Percentiles rank a stretch among this genome's conserved stretches.
phyloP scores from a whole-genome alignment of 106 monocot genomes.

The Dioscorea zingiberensis region DNA sequence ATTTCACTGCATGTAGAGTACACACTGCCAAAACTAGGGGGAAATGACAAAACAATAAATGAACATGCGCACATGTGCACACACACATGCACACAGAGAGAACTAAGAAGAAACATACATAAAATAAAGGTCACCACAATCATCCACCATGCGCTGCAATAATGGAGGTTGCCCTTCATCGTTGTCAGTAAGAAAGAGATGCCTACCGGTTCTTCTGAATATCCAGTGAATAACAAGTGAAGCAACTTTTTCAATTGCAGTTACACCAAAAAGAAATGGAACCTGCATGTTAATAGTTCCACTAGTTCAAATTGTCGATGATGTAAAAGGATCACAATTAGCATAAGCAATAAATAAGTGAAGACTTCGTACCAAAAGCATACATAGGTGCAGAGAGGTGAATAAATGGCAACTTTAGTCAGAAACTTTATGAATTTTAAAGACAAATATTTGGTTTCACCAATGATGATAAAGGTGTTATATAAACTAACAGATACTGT shows the following conservation, averaged over 20 bases:
- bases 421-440: no score
- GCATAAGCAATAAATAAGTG: no score
- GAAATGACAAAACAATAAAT: not conserved
- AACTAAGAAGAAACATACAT: conserved; percentile 38
- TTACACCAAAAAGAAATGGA: conserved; percentile 92
- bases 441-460: no score
- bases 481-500: no score
- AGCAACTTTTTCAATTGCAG: conserved; percentile 78
- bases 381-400: no score
- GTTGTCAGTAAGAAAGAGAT: conserved; percentile 84
- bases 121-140: conserved; percentile 74
- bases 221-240: conserved; percentile 78
- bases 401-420: no score
- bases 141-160: conserved; percentile 76
- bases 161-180: conserved; percentile 68
- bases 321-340: no score
- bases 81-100: not conserved
- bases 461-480: no score
- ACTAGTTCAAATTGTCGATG: no score
- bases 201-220: conserved; percentile 90
- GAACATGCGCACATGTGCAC: not conserved
- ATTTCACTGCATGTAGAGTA: not conserved
- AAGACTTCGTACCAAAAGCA: no score
- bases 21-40: not conserved
- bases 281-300: conserved; percentile 36